Conservation (phyloP, 148 eudicot genomes). For the Hydrangea macrophylla region DNA sequence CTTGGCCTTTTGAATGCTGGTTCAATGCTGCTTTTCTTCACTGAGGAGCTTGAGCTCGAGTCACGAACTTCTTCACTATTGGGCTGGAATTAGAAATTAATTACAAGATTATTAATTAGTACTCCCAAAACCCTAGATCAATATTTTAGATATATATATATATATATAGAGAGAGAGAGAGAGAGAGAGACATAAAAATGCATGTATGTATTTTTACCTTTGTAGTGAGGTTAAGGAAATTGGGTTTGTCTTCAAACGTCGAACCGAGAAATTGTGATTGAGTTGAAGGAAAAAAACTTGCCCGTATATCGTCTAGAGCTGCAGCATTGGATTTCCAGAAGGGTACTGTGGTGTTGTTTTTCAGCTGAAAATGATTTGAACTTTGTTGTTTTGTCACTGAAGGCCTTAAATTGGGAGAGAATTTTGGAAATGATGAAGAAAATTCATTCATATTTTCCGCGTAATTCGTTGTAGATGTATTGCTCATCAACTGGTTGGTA, state of each 20-base stretch:
- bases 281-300: slow-evolving; percentile 32
- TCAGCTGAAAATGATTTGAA: slow-evolving; percentile 13
- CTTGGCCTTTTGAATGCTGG: slow-evolving; percentile 55
- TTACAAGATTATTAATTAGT: not conserved
- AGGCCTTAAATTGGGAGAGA: slow-evolving; percentile 19
- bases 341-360: slow-evolving; percentile 17
- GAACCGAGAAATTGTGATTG: slow-evolving; percentile 28
- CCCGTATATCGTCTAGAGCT: slow-evolving; percentile 20
- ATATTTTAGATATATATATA: no score
- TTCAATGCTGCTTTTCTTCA: slow-evolving; percentile 31
- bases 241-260: slow-evolving; percentile 24
- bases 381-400: slow-evolving; percentile 21
- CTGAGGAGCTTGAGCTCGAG: slow-evolving; percentile 15
- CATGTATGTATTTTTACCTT: slow-evolving; percentile 35
- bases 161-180: not conserved
- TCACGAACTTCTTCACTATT: slow-evolving; percentile 30
- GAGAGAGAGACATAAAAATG: not conserved
- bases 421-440: slow-evolving; percentile 14
- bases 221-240: slow-evolving; percentile 12
- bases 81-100: slow-evolving; percentile 7
- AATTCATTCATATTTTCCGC: slow-evolving; percentile 22
- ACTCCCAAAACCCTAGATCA: slow-evolving; percentile 26
- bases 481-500: slow-evolving; percentile 14
- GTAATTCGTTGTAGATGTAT: slow-evolving; percentile 7
- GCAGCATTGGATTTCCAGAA: slow-evolving; percentile 24